Evolutionary conservation across 306 rosid genomes (phyloP), one percentile per base, ranked within the genome.

Genomic region (Medicago arabica): DNA sequence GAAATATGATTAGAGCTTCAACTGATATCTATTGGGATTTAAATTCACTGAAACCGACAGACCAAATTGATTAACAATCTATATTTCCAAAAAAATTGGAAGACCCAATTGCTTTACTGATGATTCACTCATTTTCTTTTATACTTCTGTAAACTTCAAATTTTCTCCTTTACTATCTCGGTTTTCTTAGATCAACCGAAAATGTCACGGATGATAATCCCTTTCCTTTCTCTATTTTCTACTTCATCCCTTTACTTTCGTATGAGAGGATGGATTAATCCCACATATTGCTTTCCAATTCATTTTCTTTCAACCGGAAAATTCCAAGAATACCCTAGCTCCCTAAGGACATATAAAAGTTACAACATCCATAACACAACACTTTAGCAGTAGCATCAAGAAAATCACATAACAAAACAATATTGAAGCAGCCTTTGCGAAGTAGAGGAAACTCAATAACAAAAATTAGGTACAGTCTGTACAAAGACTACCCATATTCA

Each of bases 401-500:
- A 82, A 58, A 77, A 82, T 77, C 77, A 71, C 65, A 76, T 51
- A 47, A 12, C 21, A 47, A 14, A 67, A 61, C 67, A 66, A 16
- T 31, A 69, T 38, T 14, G 12, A 57, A 44, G 36, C 60, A 51
- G 18, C 71, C 66, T 21, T 66, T 21, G 16, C 50, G 59, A 82
- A 36, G 68, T 36, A 50, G 21, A 70, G 59, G 43, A 58, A 82
- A 72, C 68, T 82, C 85, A 49, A 67, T 40, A 77, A 61, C 67
- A 31, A 61, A 44, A 58, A 51, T 51, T 5, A 18, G 59, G 75
- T 18, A 66, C 82, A 82, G 65, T 68, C 58, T 25, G 14, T 55
- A 59, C 39, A 67, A 39, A 58, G 67, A 46, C 71, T 38, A 82
- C 15, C 60, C 54, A 14, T 38, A 31, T 41, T 47, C 36, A 67